phyloP scores from a whole-genome alignment of 2,329 filamentous ascomycete species.

The Emericellopsis atlantica region DNA sequence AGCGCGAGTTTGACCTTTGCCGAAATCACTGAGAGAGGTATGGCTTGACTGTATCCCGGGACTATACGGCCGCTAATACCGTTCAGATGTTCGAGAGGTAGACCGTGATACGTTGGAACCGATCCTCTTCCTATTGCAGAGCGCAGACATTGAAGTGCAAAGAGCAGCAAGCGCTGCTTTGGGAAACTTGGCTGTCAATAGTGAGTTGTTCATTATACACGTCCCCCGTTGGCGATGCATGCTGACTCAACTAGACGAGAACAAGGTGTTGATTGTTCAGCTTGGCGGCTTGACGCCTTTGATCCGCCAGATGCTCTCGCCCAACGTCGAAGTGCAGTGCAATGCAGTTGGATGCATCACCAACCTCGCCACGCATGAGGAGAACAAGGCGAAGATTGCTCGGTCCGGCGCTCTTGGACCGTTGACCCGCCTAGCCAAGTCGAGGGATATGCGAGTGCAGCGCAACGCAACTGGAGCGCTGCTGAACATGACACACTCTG shows the following conservation, averaged over 20 bases:
- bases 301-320: slow-evolving; percentile 96
- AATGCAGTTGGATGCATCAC: slow-evolving; percentile 99
- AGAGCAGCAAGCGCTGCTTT: slow-evolving; percentile 90
- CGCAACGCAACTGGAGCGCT: slow-evolving; percentile 92
- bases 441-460: slow-evolving; percentile 96
- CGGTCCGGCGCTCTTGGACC: slow-evolving; percentile 86
- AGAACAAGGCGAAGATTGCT: slow-evolving; percentile 98
- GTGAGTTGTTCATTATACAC: slow-evolving; percentile 38
- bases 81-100: slow-evolving; percentile 85
- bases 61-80: not conserved
- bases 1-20: slow-evolving; percentile 98
- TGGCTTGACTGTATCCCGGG: slow-evolving; percentile 8
- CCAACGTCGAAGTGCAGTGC: slow-evolving; percentile 97
- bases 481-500: slow-evolving; percentile 98
- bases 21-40: slow-evolving; percentile 97
- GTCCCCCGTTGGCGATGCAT: not conserved
- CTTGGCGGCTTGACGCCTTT: slow-evolving; percentile 82
- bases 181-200: slow-evolving; percentile 93
- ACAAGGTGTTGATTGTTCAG: slow-evolving; percentile 92
- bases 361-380: slow-evolving; percentile 93
- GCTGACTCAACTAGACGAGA: slow-evolving; percentile 60
- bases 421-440: slow-evolving; percentile 84
- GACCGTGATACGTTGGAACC: slow-evolving; percentile 90
- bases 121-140: slow-evolving; percentile 89
- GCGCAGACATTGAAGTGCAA: slow-evolving; percentile 93